Base-by-base conservation (phyloP, 345 rosid species). In the Populus davidiana region DNA sequence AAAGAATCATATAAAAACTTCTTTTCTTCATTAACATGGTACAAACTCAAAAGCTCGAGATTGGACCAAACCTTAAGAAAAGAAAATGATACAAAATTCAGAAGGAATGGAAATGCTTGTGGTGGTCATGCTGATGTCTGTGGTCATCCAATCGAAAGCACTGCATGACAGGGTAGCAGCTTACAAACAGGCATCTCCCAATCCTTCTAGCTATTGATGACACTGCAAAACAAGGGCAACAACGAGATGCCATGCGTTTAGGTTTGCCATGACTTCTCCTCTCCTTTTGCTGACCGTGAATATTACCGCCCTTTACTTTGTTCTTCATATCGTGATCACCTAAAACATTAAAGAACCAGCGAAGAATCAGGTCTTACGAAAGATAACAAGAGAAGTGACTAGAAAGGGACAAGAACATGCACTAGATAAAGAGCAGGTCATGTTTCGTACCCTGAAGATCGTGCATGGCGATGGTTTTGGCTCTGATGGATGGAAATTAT, bases 71-170 rank as follows among this genome's bases (percentile, higher is more conserved):
- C 21, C 52, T 14, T 31, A 21, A 31, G 5, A 33, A 33, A 33
- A 56, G 36, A 43, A 62, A 13, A 23, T 27, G 10, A 62, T 9
- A 12, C 13, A 23, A 47, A 10, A 49, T 12, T 31, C 16, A 62
- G 20, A 23, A 79, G 79, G 78, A 86, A 78, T 84, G 81, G 70
- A 89, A 89, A 82, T 86, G 94, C 66, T 67, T 84, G 71, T 76
- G 88, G 59, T 88, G 88, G 65, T 86, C 88, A 59, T 82, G 86
- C 4, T 77, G 90, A 74, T 86, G 94, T 75, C 85, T 82, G 25
- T 81, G 68, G 12, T 88, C 90, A 72, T 91, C 92, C 38, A 80
- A 81, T 11, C 92, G 92, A 75, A 81, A 81, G 83, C 92, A 89
- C 7, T 86, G 90, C 17, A 90, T 71, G 65, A 86, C 72, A 11